Conservation (phyloP, 768 basidiomycete species). For the Kwoniella pini region DNA sequence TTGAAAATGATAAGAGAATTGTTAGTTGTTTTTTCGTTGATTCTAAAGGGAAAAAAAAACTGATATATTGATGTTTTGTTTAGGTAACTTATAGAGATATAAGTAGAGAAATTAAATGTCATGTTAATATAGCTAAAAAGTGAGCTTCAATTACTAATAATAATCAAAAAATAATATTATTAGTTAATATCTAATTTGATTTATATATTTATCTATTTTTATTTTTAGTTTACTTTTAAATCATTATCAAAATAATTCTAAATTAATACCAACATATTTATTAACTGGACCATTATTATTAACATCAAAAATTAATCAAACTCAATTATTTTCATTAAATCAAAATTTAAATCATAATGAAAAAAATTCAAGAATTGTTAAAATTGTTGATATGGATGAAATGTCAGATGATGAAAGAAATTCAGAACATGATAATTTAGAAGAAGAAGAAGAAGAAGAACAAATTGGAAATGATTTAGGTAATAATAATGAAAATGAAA, state of each 20-base stretch:
- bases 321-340: slow-evolving; percentile 12
- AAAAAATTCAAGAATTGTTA: slow-evolving; percentile 23
- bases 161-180: no score
- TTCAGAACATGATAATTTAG: slow-evolving; percentile 32
- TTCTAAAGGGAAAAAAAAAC: background rate
- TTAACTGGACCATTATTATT: slow-evolving; percentile 33
- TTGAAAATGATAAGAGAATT: slow-evolving; percentile 38
- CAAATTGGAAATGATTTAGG: slow-evolving; percentile 31
- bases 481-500: background rate
- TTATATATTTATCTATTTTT: background rate
- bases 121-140: slow-evolving; percentile 50
- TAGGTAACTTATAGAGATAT: slow-evolving; percentile 48
- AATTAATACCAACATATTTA: slow-evolving; percentile 36
- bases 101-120: slow-evolving; percentile 42
- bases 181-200: no score
- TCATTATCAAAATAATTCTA: slow-evolving; percentile 22
- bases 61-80: background rate
- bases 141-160: slow-evolving; percentile 17
- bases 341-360: slow-evolving; percentile 1
- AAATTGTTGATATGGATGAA: slow-evolving; percentile 48
- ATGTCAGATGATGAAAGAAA: slow-evolving; percentile 44
- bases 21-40: slow-evolving; percentile 21
- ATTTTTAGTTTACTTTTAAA: slow-evolving; percentile 15
- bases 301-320: slow-evolving; percentile 25
- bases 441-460: slow-evolving; percentile 17